These are phyloP conservation scores for Paramecium pentaurelia DNA, from an alignment of 73 alveolate species.

Conservation along the genomic window DNA sequence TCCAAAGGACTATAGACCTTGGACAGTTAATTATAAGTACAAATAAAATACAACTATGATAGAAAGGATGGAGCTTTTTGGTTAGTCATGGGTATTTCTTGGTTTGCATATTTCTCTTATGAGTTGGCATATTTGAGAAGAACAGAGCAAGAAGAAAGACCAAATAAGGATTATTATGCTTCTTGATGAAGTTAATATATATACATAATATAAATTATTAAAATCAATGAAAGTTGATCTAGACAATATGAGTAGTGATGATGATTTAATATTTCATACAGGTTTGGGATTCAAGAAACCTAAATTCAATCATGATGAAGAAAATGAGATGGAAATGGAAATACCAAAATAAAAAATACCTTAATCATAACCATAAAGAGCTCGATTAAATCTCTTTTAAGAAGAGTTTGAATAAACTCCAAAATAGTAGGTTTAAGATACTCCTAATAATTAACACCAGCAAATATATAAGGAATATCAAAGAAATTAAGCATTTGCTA, in stretches of 20 bases:
- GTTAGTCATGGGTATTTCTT: background rate
- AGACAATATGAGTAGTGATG: background rate
- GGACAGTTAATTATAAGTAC: background rate
- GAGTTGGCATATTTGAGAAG: background rate
- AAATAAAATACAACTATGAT: background rate
- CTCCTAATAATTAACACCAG: background rate
- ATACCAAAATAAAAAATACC: conserved; percentile 57
- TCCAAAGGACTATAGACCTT: background rate
- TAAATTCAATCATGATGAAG: background rate
- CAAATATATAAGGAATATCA: background rate
- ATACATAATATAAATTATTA: background rate
- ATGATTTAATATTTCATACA: background rate
- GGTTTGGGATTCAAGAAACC: background rate
- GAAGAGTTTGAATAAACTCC: background rate
- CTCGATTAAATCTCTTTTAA: background rate
- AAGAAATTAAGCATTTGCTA: background rate
- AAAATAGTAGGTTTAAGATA: background rate
- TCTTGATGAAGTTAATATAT: background rate
- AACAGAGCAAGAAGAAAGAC: background rate
- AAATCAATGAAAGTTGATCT: background rate
- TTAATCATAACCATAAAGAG: conserved; percentile 72
- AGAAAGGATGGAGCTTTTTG: background rate
- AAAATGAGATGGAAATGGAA: background rate
- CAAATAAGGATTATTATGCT: background rate
- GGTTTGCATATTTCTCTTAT: conserved; percentile 8